Evolutionary conservation across 805 yeast species (phyloP), one percentile per base, ranked within the genome.

Genomic region (Lipomyces mesembrius): DNA sequence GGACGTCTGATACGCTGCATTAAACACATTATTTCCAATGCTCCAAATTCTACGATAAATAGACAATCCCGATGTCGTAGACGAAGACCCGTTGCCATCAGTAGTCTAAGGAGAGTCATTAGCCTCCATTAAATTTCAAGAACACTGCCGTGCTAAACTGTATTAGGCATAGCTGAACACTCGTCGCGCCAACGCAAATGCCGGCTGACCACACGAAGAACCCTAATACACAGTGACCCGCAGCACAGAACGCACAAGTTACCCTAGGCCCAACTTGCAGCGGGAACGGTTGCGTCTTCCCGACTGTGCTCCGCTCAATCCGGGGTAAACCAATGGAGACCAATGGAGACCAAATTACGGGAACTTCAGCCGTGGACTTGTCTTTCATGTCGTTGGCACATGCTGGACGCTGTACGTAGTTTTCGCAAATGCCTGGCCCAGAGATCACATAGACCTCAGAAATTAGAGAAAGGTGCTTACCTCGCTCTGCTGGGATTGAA

Each of bases 1-100:
- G 12, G 65, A 25, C 34, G 52, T 51, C 46, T 22, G 25, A 12
- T 39, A 37, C 5, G 64, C 64, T 2, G 57, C 60, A 46, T n/a
- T 43, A 9, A 57, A 51, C 35, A 62, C 25, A 14, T 53, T 52
- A 7, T 52, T 11, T 4, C 65, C 61, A 3, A 58, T 29, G 51
- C 43, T 25, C 60, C 57, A 57, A 14, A 62, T 39, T n/a, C 49
- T 35, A 7, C n/a, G 32, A 54, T 57, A 57, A 9, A 32, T 32
- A 35, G 65, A 35, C n/a, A 12, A 22, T 6, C 56, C 12, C 20
- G 57, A 6, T 43, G 9, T n/a, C 14, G 49, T n/a, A 43, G 49
- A 43, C 22, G 49, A 7, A 7, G 49, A 2, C 12, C 22, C 49
- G 22, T 43, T 17, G 49, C 20, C 49, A 7, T 43, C 9, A 17